A percentile compares a stretch with the other conserved stretches of the same genome.
Evolutionary conservation across 1,284 basidiomycete species (phyloP).

Genomic region (Cryptococcus depauperatus): DNA sequence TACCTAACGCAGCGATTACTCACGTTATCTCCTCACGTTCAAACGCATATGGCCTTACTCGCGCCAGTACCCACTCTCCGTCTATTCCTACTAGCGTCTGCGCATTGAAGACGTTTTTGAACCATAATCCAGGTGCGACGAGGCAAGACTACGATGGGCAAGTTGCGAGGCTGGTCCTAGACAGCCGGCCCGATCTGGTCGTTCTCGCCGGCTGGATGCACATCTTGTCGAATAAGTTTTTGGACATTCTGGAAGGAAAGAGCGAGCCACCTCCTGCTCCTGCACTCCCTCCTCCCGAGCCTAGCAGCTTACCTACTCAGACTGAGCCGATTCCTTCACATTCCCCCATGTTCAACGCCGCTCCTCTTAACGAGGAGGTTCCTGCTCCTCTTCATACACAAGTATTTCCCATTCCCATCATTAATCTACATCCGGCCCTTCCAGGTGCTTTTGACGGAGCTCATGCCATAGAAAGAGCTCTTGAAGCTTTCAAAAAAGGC

Average conservation of each 20-base stretch:
- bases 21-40: constrained; percentile 90
- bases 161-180: constrained; percentile 64
- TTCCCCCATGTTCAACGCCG: neutral
- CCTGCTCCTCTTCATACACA: constrained; percentile 19
- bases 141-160: constrained; percentile 79
- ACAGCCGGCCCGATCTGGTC: constrained; percentile 65
- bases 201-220: constrained; percentile 99
- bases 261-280: constrained; percentile 21
- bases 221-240: constrained; percentile 56
- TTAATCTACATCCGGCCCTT: constrained; percentile 93
- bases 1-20: constrained; percentile 63
- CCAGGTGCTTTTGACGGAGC: constrained; percentile 93
- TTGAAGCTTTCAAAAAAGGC: constrained; percentile 75
- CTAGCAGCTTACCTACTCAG: constrained; percentile 8
- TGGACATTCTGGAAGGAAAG: constrained; percentile 45
- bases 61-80: constrained; percentile 61
- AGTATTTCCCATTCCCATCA: constrained; percentile 64
- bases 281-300: constrained; percentile 21
- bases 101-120: constrained; percentile 76
- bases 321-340: constrained; percentile 13
- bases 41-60: constrained; percentile 77
- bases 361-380: neutral
- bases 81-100: constrained; percentile 78
- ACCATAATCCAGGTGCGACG: constrained; percentile 62
- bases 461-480: constrained; percentile 79